Percentiles rank a stretch among this genome's conserved stretches.
These are phyloP conservation scores for Rhodotorula paludigena DNA, from an alignment of 768 basidiomycete genomes.

Conservation along the genomic window DNA sequence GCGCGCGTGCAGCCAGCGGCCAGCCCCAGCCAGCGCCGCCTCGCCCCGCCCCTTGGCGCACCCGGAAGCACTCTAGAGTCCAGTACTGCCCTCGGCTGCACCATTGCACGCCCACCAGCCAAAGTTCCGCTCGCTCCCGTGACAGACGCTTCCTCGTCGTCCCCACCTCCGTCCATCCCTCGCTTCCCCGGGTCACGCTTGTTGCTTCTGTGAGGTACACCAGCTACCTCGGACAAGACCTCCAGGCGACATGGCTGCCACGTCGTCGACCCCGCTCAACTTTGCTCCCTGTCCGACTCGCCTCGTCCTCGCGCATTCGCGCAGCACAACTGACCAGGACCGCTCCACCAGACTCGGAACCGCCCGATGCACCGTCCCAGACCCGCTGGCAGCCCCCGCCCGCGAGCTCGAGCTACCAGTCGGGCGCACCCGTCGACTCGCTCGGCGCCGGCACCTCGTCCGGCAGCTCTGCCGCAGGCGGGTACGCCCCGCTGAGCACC, in stretches of 20 bases:
- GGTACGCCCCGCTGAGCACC: not conserved
- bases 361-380: not conserved
- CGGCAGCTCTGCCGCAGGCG: not conserved
- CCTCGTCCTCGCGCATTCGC: not conserved
- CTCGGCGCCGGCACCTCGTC: constrained; percentile 12
- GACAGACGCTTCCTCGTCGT: too few relatives aligned
- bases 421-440: constrained; percentile 22
- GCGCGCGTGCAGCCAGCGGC: too few relatives aligned
- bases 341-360: constrained; percentile 14
- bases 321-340: not conserved
- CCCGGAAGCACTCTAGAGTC: too few relatives aligned
- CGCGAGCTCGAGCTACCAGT: constrained; percentile 13
- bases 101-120: too few relatives aligned
- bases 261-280: constrained; percentile 27
- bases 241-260: not conserved
- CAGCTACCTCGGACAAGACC: too few relatives aligned
- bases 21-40: too few relatives aligned
- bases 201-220: too few relatives aligned
- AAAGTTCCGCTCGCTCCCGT: too few relatives aligned
- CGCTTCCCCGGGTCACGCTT: too few relatives aligned
- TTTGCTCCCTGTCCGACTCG: constrained; percentile 28
- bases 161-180: too few relatives aligned
- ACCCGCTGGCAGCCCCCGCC: not conserved
- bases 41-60: too few relatives aligned
- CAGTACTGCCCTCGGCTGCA: too few relatives aligned